Conservation (phyloP, 768 basidiomycete species). For the Lepiota venenata region DNA sequence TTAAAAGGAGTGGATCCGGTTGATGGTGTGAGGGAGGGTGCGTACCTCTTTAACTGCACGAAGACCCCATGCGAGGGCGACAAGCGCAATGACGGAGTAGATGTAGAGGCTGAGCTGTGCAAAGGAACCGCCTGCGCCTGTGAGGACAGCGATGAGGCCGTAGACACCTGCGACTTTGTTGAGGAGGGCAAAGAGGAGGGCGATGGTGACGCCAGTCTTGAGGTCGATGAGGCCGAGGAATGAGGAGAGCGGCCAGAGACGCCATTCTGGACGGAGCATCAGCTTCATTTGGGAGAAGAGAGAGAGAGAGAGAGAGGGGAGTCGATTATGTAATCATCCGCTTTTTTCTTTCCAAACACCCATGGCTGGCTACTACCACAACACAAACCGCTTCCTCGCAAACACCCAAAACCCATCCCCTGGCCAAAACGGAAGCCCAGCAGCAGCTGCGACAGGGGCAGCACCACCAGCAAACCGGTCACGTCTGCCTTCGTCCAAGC, state of each 20-base stretch:
- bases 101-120: constrained; percentile 91
- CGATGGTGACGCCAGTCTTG: constrained; percentile 89
- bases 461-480: constrained; percentile 30
- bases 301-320: constrained; percentile 16
- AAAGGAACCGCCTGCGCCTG: constrained; percentile 90
- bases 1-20: constrained; percentile 6
- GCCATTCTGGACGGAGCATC: constrained; percentile 79
- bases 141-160: constrained; percentile 87
- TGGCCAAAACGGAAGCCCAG: neutral
- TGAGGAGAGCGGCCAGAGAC: constrained; percentile 76
- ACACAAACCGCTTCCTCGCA: constrained; percentile 66
- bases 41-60: constrained; percentile 81
- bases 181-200: constrained; percentile 87
- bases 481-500: constrained; percentile 61
- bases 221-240: constrained; percentile 89
- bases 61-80: constrained; percentile 84
- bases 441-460: constrained; percentile 22
- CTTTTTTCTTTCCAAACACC: constrained; percentile 18
- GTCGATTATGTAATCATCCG: constrained; percentile 26
- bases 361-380: constrained; percentile 63
- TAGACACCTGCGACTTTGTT: constrained; percentile 99
- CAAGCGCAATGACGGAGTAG: constrained; percentile 83
- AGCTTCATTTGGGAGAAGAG: constrained; percentile 64
- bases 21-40: constrained; percentile 14
- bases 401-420: constrained; percentile 29